Evolutionary conservation across 2,329 filamentous ascomycete species (phyloP), one percentile per base, ranked within the genome.

Genomic region (Epichloe gansuensis): DNA sequence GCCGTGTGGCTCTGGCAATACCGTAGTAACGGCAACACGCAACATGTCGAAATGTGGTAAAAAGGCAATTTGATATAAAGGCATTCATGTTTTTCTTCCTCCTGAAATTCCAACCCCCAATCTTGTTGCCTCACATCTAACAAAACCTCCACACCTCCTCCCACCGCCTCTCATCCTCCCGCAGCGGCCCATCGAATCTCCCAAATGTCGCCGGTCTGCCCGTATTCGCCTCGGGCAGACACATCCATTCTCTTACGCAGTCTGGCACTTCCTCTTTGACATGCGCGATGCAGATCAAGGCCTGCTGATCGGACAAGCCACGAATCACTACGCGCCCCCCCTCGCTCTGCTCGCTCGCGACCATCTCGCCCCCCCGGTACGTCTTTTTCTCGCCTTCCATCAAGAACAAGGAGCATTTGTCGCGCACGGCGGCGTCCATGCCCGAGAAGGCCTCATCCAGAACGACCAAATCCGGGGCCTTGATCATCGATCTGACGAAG

Each of bases 231-330:
- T 90, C 85, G 1, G 91, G 89, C 34, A 96, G 71, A 64, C 87
- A 90, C 49, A 97, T 74, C 85, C 87, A 97, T 63, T 94, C 82
- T 46, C 88, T 72, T 25, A 96, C 78, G 58, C 83, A 84, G 48
- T 84, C 82, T 0, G 93, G 93, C 9, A 97, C 86, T 67, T 98
- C 93, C 60, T 95, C 89, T 56, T 82, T 83, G 55, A 91, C 76
- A 69, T 98, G 93, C 55, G 89, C 93, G 54, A 97, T 91, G 57
- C 90, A 89, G n/a, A 97, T 77, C 51, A 98, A 70, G 0, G 89
- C 89, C 68, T 97, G 91, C 23, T 80, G 67, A 0, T 81, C 72
- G 2, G 75, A 74, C 52, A 96, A 67, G 0, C 89, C 89, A 1
- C 61, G 63, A 4, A 91, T 68, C 23, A 68, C 72, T 1, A 80